Conservation (phyloP, 257 asterid genomes). For the Scutellaria minor region DNA sequence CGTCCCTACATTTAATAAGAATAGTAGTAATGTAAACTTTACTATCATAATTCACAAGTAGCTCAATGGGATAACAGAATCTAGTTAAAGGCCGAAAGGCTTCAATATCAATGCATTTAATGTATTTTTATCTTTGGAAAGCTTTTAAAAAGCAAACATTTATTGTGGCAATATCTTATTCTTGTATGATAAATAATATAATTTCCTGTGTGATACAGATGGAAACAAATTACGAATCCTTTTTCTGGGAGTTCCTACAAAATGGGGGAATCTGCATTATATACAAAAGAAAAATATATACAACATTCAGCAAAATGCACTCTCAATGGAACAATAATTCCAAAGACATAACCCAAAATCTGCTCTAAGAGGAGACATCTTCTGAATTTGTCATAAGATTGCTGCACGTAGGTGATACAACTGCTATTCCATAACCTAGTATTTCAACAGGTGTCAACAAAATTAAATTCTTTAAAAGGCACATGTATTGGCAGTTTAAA, state of each 20-base stretch:
- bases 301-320: neutral
- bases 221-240: neutral
- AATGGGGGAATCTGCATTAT: neutral
- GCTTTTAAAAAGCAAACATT: constrained; percentile 3
- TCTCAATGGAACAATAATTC: neutral
- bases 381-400: neutral
- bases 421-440: constrained; percentile 12
- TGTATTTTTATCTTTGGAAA: neutral
- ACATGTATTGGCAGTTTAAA: neutral
- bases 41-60: neutral
- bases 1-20: neutral
- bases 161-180: neutral
- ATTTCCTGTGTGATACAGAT: neutral
- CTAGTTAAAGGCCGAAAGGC: constrained; percentile 3
- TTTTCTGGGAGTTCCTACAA: constrained; percentile 2
- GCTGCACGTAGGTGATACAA: neutral
- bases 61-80: neutral
- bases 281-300: neutral
- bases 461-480: neutral
- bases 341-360: neutral
- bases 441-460: constrained; percentile 10
- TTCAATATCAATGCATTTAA: constrained; percentile 12
- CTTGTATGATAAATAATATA: constrained; percentile 7
- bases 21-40: neutral
- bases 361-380: neutral